A percentile compares a stretch with the other conserved stretches of the same genome.
These are phyloP conservation scores for Boletus fagicola DNA, from an alignment of 768 basidiomycete species.

Conservation along the genomic window DNA sequence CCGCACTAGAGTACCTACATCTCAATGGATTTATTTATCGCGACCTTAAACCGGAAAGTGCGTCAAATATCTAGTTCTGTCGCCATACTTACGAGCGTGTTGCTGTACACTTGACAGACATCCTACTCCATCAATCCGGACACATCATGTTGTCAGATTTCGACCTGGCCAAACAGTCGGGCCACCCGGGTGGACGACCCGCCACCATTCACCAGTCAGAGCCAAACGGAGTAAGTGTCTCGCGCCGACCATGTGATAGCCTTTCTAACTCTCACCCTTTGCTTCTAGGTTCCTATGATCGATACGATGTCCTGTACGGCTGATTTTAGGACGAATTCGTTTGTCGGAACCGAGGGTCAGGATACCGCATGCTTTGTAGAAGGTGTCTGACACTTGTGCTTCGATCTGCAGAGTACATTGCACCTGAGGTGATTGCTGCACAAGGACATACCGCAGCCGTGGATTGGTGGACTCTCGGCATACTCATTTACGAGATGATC, in stretches of 20 bases:
- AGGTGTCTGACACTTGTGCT: constrained; percentile 17
- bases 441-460: constrained; percentile 97
- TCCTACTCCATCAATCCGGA: constrained; percentile 93
- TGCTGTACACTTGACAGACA: constrained; percentile 56
- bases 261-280: constrained; percentile 7
- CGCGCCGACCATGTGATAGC: background rate
- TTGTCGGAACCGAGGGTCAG: constrained; percentile 97
- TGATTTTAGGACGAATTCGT: constrained; percentile 97
- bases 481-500: constrained; percentile 99
- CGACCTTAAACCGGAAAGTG: constrained; percentile 99
- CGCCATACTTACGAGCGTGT: constrained; percentile 1
- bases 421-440: constrained; percentile 96
- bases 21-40: constrained; percentile 99
- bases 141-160: constrained; percentile 99
- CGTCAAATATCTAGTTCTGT: constrained; percentile 35
- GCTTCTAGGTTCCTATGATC: constrained; percentile 76
- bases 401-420: constrained; percentile 82
- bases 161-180: constrained; percentile 95
- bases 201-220: constrained; percentile 83
- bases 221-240: constrained; percentile 74
- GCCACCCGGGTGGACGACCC: constrained; percentile 79
- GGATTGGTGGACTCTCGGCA: constrained; percentile 99
- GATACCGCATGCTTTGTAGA: constrained; percentile 13
- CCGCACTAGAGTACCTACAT: constrained; percentile 97
- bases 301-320: constrained; percentile 98